Conservation (phyloP, 495 filamentous ascomycete species). For the Aspergillus ellipticus region DNA sequence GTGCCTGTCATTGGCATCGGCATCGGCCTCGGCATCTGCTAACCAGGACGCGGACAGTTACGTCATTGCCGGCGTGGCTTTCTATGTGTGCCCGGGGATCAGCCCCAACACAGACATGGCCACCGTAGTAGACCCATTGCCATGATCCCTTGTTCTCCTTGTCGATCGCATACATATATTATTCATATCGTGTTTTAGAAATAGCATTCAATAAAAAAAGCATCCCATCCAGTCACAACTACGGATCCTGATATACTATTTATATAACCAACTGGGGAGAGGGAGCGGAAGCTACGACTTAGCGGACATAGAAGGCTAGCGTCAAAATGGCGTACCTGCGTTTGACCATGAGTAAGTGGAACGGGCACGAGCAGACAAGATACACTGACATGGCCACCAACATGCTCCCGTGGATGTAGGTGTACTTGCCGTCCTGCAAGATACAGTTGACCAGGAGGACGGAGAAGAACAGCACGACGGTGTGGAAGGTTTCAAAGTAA, state of each 20-base stretch:
- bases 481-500: constrained; percentile 35
- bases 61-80: constrained; percentile 13
- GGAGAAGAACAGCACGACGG: constrained; percentile 28
- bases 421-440: constrained; percentile 62
- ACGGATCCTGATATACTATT: too few relatives aligned
- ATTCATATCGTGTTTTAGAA: background rate
- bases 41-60: constrained; percentile 4
- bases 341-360: background rate
- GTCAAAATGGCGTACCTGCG: constrained; percentile 68
- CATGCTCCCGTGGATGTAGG: constrained; percentile 44
- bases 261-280: too few relatives aligned
- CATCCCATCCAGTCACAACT: background rate
- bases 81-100: constrained; percentile 15
- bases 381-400: constrained; percentile 22
- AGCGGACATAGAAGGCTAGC: constrained; percentile 70
- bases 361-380: background rate
- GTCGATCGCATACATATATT: background rate
- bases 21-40: too few relatives aligned
- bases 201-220: background rate
- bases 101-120: background rate
- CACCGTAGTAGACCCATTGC: background rate
- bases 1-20: background rate
- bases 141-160: background rate
- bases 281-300: background rate
- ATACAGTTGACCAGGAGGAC: constrained; percentile 26